A percentile compares a stretch with the other conserved stretches of the same genome.
phyloP scores from a whole-genome alignment of 768 basidiomycete genomes.

The Galerina sulciceps region DNA sequence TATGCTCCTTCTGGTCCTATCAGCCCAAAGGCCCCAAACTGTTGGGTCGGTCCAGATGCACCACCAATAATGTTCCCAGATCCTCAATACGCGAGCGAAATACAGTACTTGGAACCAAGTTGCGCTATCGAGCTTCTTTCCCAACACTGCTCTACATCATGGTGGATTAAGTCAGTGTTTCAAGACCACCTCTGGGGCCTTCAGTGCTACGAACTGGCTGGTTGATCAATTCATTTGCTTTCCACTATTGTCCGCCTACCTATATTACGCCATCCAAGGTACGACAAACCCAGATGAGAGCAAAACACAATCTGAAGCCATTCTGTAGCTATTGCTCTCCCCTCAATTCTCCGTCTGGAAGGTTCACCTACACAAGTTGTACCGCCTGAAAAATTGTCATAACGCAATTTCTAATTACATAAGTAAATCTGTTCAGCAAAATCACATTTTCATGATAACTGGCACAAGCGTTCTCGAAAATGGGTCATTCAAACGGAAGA shows the following conservation, averaged over 20 bases:
- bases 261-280: constrained; percentile 57
- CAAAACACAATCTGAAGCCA: constrained; percentile 38
- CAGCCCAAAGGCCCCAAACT: too few relatives aligned
- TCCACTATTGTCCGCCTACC: constrained; percentile 38
- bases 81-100: too few relatives aligned
- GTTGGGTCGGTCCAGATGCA: too few relatives aligned
- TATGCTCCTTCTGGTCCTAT: too few relatives aligned
- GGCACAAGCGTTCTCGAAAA: constrained; percentile 51
- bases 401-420: constrained; percentile 49
- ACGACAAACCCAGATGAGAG: constrained; percentile 49
- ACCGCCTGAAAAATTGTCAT: constrained; percentile 49
- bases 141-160: too few relatives aligned
- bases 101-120: too few relatives aligned
- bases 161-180: constrained; percentile 58
- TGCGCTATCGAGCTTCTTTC: too few relatives aligned
- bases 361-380: constrained; percentile 30
- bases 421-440: constrained; percentile 50
- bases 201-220: constrained; percentile 64
- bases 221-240: constrained; percentile 65
- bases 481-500: constrained; percentile 55
- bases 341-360: constrained; percentile 38
- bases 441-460: constrained; percentile 62
- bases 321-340: constrained; percentile 48
- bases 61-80: too few relatives aligned
- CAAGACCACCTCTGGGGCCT: constrained; percentile 56